Evolutionary conservation across 768 basidiomycete species (phyloP).

Genomic region (Candolleomyces efflorescens): DNA sequence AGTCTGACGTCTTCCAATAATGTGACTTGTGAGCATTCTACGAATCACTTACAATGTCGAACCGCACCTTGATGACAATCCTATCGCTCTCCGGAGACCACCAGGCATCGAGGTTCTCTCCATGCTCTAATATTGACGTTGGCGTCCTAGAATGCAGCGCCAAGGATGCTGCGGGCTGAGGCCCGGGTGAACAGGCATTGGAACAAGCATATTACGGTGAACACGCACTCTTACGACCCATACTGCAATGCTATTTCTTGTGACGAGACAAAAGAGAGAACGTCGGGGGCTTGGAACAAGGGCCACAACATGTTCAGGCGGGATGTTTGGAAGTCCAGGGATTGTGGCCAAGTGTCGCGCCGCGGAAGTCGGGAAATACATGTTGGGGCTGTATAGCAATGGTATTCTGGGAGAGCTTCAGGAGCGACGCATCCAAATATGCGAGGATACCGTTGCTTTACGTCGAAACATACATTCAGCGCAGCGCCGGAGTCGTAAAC

Average conservation of each 20-base stretch:
- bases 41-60: neutral
- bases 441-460: neutral
- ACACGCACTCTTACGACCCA: conserved; percentile 71
- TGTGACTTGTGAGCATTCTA: neutral
- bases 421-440: neutral
- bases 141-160: conserved; percentile 74
- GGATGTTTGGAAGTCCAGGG: conserved; percentile 62
- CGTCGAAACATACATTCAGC: neutral
- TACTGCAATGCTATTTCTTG: conserved; percentile 65
- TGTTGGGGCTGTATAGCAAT: too few species aligned
- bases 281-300: conserved; percentile 66
- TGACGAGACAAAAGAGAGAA: conserved; percentile 73
- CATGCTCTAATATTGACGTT: conserved; percentile 76
- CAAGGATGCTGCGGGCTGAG: conserved; percentile 66
- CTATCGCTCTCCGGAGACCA: conserved; percentile 84
- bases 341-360: conserved; percentile 68
- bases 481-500: neutral
- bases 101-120: conserved; percentile 66
- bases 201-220: neutral
- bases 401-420: too few species aligned
- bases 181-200: neutral
- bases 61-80: conserved; percentile 73
- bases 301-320: conserved; percentile 53
- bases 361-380: conserved; percentile 87
- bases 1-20: conserved; percentile 67